Evolutionary conservation across 106 monocot genomes (phyloP).

Genomic region (Xerophyta viscosa): DNA sequence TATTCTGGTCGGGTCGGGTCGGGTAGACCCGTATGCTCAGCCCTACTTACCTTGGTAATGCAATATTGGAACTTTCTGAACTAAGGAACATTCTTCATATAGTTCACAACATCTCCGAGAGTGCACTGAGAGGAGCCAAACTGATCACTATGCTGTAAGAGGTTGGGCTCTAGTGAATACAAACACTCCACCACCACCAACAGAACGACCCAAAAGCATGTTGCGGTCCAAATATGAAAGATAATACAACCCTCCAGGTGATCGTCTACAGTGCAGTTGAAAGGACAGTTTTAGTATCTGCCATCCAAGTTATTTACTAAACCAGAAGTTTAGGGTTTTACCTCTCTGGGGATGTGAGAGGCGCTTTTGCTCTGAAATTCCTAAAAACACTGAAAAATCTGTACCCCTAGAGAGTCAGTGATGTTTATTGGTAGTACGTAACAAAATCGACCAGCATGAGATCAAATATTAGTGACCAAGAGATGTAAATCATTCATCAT

Average conservation of each 20-base stretch:
- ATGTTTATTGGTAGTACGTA: neutral
- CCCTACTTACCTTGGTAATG: too few relatives aligned
- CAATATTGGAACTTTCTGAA: too few relatives aligned
- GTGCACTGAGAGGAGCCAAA: too few relatives aligned
- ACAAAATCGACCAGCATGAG: neutral
- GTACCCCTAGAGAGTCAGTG: conserved; percentile 5
- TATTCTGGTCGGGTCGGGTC: too few relatives aligned
- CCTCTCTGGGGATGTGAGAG: conserved; percentile 48
- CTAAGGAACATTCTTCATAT: too few relatives aligned
- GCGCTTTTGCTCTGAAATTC: conserved; percentile 57
- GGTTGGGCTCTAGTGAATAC: conserved; percentile 82
- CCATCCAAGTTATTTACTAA: neutral
- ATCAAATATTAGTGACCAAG: neutral
- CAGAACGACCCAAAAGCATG: conserved; percentile 85
- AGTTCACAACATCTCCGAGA: too few relatives aligned
- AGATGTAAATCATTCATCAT: too few relatives aligned
- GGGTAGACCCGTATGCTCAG: too few relatives aligned
- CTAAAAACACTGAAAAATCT: conserved; percentile 72
- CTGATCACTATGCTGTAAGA: conserved; percentile 21
- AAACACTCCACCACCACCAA: conserved; percentile 83
- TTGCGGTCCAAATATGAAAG: conserved; percentile 84
- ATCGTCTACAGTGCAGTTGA: conserved; percentile 27
- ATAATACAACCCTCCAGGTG: conserved; percentile 84
- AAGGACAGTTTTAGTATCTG: neutral
- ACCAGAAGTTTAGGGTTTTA: conserved; percentile 12